These are phyloP conservation scores for Clavaria fumosa DNA, from an alignment of 768 basidiomycete species.

Conservation along the genomic window DNA sequence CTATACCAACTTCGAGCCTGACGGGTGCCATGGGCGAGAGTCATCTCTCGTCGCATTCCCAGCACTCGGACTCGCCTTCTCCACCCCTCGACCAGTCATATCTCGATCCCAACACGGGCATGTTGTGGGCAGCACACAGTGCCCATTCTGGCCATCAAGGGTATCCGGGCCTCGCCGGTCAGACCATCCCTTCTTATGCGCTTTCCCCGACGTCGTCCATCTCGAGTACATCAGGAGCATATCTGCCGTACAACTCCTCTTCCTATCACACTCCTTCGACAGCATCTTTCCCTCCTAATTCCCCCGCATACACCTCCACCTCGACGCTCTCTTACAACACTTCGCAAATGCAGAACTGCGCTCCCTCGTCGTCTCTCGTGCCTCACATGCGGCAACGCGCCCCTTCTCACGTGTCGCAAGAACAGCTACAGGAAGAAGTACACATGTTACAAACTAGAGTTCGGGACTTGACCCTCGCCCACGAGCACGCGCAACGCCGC, in stretches of 20 bases:
- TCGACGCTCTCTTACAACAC: constrained; percentile 2
- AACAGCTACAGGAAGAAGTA: constrained; percentile 33
- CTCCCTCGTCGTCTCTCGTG: no score
- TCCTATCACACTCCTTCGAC: constrained; percentile 24
- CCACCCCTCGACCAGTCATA: constrained; percentile 9
- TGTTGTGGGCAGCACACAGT: constrained; percentile 7
- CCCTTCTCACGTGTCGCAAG: constrained; percentile 14
- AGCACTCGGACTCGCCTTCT: constrained; percentile 15
- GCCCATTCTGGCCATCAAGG: constrained; percentile 7
- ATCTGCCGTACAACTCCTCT: constrained; percentile 13
- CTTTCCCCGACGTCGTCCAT: constrained; percentile 4
- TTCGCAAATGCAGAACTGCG: no score
- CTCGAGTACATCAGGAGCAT: not conserved
- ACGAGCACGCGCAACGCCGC: constrained; percentile 33
- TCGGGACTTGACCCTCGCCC: constrained; percentile 47
- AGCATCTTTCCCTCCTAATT: constrained; percentile 24
- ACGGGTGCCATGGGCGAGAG: constrained; percentile 50
- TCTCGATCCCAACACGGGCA: constrained; percentile 8
- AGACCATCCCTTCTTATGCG: constrained; percentile 4
- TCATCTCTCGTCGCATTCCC: constrained; percentile 18
- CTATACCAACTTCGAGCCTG: constrained; percentile 31
- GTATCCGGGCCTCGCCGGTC: constrained; percentile 5
- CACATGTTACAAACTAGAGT: constrained; percentile 39
- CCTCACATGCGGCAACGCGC: constrained; percentile 14
- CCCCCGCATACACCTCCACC: constrained; percentile 16